Evolutionary conservation across 2,329 filamentous ascomycete species (phyloP), one percentile per base, ranked within the genome.

Genomic region (Colletotrichum sp.): DNA sequence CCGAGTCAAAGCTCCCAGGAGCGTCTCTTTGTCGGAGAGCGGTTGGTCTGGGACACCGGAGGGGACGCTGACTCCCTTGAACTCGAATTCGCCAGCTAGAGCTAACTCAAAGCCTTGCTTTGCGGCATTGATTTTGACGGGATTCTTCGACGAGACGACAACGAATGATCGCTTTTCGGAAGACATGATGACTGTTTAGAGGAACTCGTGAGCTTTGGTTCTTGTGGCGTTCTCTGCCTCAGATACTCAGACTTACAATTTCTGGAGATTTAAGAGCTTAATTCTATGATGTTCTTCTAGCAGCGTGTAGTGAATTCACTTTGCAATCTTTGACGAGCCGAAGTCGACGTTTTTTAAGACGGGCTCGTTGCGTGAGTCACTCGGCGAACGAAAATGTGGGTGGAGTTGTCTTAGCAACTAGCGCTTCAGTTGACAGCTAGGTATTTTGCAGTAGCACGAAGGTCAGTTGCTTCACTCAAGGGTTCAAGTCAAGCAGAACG

Each of bases 31-130:
- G 64, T 86, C 84, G 4, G 84, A 82, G 24, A 86, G 81, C 8
- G 86, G 86, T 71, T 87, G 86, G 3, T 85, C 82, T 5, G 85
- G 79, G 7, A 87, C 85, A 34, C 83, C 83, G 6, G 86, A 87
- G 9, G 81, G 77, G 49, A 86, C 84, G 62, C 78, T 82, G 70
- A 85, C 65, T 18, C 82, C 81, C 7, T 71, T 76, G 52, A 83
- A 78, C 15, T 80, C 76, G 77, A 79, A 83, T 3, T 71, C 60
- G 30, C 39, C 77, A 9, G 77, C 39, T 13, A 71, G 34, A 7
- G 68, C 72, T 6, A 62, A 36, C 1, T 71, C 32, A 77, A 87
- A 87, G 63, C 84, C 86, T 32, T 83, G 76, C 8, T 78, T 79
- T 9, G 85, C 79, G 34, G 86, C 86, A 13, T 76, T 81, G 71